Evolutionary conservation across 1,139 yeast species (phyloP).

Genomic region (Candida tetrigidarum): DNA sequence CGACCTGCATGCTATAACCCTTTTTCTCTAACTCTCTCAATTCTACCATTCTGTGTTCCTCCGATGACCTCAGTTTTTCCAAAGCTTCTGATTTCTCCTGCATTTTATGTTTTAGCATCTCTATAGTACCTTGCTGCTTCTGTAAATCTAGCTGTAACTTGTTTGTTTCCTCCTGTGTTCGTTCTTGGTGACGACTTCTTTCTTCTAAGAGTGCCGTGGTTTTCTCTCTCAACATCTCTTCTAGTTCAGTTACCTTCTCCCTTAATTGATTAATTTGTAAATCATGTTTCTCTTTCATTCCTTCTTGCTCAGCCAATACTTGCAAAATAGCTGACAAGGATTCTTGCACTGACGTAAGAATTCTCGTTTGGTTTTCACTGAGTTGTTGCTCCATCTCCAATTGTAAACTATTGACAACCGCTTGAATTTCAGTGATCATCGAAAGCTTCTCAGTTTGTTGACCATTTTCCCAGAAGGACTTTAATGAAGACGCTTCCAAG

Average conservation of each 20-base stretch:
- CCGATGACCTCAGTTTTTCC: not conserved
- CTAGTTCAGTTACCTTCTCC: not conserved
- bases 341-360: not conserved
- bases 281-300: not conserved
- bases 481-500: not conserved
- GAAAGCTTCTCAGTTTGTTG: not conserved
- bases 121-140: not conserved
- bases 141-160: not conserved
- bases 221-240: not conserved
- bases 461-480: not conserved
- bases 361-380: not conserved
- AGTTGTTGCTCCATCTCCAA: not conserved
- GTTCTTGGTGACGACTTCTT: not conserved
- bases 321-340: not conserved
- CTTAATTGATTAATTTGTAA: not conserved
- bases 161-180: not conserved
- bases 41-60: too few relatives aligned
- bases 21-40: too few relatives aligned
- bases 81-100: not conserved
- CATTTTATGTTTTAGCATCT: not conserved
- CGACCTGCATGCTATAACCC: not conserved
- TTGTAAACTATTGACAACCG: not conserved
- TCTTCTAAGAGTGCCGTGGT: too few relatives aligned
- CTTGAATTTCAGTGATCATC: not conserved
- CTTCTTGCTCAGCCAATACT: not conserved